Evolutionary conservation across 2,329 filamentous ascomycete genomes (phyloP).

Genomic region (Arthrocladium fulminans): DNA sequence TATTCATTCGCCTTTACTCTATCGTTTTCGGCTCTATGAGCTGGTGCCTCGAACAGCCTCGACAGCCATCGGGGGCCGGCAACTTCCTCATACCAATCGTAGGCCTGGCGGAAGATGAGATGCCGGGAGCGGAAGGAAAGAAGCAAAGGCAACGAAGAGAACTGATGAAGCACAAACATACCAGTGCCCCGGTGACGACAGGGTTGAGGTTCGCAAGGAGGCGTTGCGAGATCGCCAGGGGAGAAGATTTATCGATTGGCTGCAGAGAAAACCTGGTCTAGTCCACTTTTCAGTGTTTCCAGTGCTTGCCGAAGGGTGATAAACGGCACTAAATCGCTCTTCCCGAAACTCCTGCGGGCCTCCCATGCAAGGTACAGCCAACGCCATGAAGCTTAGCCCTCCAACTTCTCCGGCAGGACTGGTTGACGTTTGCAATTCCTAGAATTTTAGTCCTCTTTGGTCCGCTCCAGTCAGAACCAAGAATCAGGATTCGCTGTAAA

Average conservation of each 20-base stretch:
- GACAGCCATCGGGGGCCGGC: background rate
- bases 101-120: background rate
- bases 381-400: background rate
- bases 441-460: background rate
- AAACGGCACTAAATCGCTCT: background rate
- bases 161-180: background rate
- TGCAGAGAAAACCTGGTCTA: background rate
- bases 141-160: background rate
- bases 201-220: background rate
- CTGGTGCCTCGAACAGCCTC: background rate
- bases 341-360: background rate
- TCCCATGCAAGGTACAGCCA: background rate
- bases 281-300: background rate
- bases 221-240: conserved; percentile 2
- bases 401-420: background rate
- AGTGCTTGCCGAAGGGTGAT: background rate
- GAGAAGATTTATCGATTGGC: conserved; percentile 3
- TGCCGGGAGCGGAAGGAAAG: background rate
- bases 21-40: background rate
- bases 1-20: background rate
- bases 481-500: background rate
- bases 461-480: conserved; percentile 2
- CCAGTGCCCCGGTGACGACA: conserved; percentile 1
- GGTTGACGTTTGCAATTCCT: background rate
- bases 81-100: background rate